A percentile compares a stretch with the other conserved stretches of the same genome.
Conservation (phyloP, 148 eudicot species). For the Chenopodium quinoa region DNA sequence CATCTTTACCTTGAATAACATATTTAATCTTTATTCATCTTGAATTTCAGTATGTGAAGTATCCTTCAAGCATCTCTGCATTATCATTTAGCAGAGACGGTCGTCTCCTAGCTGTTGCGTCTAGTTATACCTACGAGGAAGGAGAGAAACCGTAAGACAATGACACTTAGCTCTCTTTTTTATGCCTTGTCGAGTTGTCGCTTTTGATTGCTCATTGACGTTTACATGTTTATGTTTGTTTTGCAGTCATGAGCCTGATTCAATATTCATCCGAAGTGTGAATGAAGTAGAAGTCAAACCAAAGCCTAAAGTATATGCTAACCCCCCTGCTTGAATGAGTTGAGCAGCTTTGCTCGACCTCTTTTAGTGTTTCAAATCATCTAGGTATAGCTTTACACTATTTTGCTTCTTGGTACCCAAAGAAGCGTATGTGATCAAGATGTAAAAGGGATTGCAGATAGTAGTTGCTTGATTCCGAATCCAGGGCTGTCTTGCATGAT, state of each 20-base stretch:
- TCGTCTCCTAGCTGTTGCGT: constrained; percentile 80
- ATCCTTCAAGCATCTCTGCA: constrained; percentile 89
- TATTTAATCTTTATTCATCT: not conserved
- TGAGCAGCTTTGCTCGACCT: constrained; percentile 8
- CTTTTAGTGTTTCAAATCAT: constrained; percentile 4
- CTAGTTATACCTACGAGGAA: constrained; percentile 88
- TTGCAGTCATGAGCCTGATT: constrained; percentile 90
- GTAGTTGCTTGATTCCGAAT: not conserved
- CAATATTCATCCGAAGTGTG: constrained; percentile 77
- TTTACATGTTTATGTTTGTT: not conserved
- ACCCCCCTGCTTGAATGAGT: constrained; percentile 52
- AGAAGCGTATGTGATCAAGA: constrained; percentile 26
- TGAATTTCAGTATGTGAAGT: constrained; percentile 66
- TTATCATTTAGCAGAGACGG: constrained; percentile 91
- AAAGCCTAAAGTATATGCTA: constrained; percentile 76
- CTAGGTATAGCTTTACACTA: constrained; percentile 26
- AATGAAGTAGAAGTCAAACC: constrained; percentile 98
- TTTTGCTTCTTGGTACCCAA: constrained; percentile 20
- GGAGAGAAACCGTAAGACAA: constrained; percentile 76
- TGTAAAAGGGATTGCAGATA: constrained; percentile 16
- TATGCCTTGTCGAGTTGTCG: not conserved
- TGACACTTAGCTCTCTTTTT: not conserved
- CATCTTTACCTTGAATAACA: not conserved
- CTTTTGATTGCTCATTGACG: constrained; percentile 2
- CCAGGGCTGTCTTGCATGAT: not conserved